phyloP scores from a whole-genome alignment of 306 rosid species.

The Quillaja saponaria region DNA sequence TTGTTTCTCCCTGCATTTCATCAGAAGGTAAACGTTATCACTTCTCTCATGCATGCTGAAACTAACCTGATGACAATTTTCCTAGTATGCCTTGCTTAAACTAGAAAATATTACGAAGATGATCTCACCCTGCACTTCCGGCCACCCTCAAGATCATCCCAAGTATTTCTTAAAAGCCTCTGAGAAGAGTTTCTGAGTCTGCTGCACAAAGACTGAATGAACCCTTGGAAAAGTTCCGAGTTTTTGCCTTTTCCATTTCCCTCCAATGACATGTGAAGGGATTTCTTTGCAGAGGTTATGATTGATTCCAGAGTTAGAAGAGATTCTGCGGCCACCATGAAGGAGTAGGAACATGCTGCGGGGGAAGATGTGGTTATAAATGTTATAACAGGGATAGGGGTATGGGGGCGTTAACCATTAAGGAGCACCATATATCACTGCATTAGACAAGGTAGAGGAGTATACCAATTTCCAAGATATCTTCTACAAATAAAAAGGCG shows the following conservation, averaged over 20 bases:
- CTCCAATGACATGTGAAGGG: constrained; percentile 24
- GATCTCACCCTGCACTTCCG: constrained; percentile 34
- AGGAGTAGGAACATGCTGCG: constrained; percentile 45
- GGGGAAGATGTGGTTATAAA: constrained; percentile 2
- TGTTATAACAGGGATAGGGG: too few species aligned
- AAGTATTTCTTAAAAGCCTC: constrained; percentile 37
- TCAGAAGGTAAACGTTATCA: background rate
- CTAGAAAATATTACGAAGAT: constrained; percentile 2
- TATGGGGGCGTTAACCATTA: too few species aligned
- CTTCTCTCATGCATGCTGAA: background rate
- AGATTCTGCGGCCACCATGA: constrained; percentile 43
- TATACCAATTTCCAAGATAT: constrained; percentile 36
- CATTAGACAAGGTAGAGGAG: constrained; percentile 2
- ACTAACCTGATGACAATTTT: background rate
- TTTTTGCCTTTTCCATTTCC: constrained; percentile 25
- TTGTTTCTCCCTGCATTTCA: constrained; percentile 37
- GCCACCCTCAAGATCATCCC: constrained; percentile 38
- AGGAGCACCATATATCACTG: constrained; percentile 1
- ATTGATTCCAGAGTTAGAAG: constrained; percentile 39
- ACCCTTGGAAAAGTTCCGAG: constrained; percentile 22
- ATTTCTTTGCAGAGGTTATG: constrained; percentile 25
- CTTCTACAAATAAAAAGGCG: constrained; percentile 35
- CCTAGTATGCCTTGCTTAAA: background rate
- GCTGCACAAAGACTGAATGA: constrained; percentile 28
- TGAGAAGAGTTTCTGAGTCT: constrained; percentile 41